Conservation (phyloP, 2,329 filamentous ascomycete genomes). For the Acrodontium crateriforme region DNA sequence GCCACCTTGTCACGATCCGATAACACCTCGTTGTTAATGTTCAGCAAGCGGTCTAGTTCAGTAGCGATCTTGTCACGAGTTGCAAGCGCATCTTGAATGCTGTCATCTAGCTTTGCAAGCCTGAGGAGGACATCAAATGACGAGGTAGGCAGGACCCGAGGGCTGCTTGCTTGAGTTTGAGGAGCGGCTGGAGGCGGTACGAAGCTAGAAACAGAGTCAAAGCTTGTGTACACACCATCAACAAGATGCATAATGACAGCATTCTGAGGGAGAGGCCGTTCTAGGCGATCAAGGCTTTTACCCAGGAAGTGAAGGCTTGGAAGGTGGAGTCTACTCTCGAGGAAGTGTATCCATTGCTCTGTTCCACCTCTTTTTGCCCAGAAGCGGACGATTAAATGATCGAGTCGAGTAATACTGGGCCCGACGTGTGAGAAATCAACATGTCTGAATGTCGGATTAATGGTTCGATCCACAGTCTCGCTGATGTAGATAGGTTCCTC, state of each 20-base stretch:
- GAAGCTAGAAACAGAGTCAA: constrained; percentile 15
- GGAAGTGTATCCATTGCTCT: constrained; percentile 45
- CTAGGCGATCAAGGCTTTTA: constrained; percentile 46
- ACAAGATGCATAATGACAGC: constrained; percentile 72
- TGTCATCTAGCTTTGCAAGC: constrained; percentile 75
- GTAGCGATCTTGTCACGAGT: constrained; percentile 59
- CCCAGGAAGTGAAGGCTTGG: constrained; percentile 66
- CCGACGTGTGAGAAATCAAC: constrained; percentile 60
- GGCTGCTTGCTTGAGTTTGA: constrained; percentile 20
- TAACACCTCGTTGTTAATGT: constrained; percentile 26
- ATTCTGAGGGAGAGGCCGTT: constrained; percentile 64
- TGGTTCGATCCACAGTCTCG: constrained; percentile 64
- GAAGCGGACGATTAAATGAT: constrained; percentile 53
- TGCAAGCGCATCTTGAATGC: constrained; percentile 74
- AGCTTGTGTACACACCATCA: constrained; percentile 62
- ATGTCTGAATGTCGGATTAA: constrained; percentile 79
- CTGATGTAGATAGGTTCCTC: constrained; percentile 77
- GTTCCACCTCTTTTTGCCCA: constrained; percentile 49
- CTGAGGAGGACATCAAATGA: constrained; percentile 83
- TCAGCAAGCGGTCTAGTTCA: constrained; percentile 53
- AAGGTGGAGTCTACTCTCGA: constrained; percentile 61
- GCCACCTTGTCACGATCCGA: constrained; percentile 21
- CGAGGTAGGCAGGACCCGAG: constrained; percentile 45
- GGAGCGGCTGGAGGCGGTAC: constrained; percentile 5
- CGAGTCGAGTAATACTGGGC: constrained; percentile 49